Evolutionary conservation across 768 basidiomycete species (phyloP), one percentile per base, ranked within the genome.

Genomic region (Rhodotorula paludigena): DNA sequence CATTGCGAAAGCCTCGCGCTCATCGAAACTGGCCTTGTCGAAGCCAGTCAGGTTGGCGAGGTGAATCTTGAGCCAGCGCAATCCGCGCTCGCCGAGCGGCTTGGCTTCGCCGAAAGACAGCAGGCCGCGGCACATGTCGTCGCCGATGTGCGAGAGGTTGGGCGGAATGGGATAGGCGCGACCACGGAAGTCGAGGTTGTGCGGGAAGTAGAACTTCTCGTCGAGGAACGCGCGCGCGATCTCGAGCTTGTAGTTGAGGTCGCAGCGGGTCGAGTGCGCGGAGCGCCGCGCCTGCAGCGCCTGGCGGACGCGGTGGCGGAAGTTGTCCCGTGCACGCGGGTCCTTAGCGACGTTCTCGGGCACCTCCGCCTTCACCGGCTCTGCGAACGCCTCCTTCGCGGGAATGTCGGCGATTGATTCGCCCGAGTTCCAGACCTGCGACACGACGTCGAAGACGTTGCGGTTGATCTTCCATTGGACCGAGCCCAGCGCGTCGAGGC

Each of bases 121-220:
- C 51, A 99, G 80, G 8, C 92, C 89, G 74, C 94, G 87, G 62
- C 77, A 77, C 30, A 98, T 82, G 77, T 99, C 94, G 77, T 99
- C 91, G 15, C 94, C 93, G 61, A 97, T 89, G 73, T 98, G 94
- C 74, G 87, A 92, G 60, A 99, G 82, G 81, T 97, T 91, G 8
- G 93, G 92, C 1, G 94, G 93, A 49, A 96, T 87, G 18, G 96
- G 94, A 77, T 99, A 99, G 0, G 94, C 92, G 59, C 94, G 87
- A 14, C 96, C 96, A 66, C 94, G 86, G 83, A 98, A 99, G 79
- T 99, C 96, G 74, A 97, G 81, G 78, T 96, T 97, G 78, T 98
- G 94, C 0, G 94, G 93, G 57, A 93, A 82, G 79, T 91, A 98
- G 77, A 98, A 87, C 0, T 81, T 85, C 73, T 96, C 94, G 61